Percentiles rank a stretch among this genome's conserved stretches.
phyloP scores from a whole-genome alignment of 2,329 filamentous ascomycete genomes.

The Didymella keratinophila region DNA sequence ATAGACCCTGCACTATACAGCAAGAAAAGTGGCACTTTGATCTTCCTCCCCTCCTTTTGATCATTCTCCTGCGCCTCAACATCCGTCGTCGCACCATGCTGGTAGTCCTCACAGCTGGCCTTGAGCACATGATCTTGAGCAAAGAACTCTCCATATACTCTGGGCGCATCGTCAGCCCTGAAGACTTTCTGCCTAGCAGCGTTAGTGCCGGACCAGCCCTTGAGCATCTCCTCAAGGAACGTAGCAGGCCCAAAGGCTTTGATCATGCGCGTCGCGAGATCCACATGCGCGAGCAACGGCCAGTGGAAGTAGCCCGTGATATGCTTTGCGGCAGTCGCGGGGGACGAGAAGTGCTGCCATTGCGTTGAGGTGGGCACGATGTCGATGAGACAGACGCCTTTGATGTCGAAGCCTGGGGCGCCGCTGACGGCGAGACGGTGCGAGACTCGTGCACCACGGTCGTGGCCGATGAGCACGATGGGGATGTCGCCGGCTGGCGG shows the following conservation, averaged over 20 bases:
- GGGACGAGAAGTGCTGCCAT: conserved; percentile 56
- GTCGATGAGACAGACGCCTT: conserved; percentile 41
- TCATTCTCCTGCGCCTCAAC: conserved; percentile 60
- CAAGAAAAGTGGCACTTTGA: conserved; percentile 58
- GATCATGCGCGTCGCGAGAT: conserved; percentile 61
- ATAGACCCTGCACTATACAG: conserved; percentile 61
- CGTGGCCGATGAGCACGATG: conserved; percentile 60
- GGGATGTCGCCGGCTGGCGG: conserved; percentile 23
- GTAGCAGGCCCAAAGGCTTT: conserved; percentile 54
- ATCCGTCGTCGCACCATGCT: conserved; percentile 62
- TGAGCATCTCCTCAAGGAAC: conserved; percentile 46
- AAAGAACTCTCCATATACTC: conserved; percentile 55
- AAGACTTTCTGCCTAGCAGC: conserved; percentile 19
- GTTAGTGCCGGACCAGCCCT: conserved; percentile 49
- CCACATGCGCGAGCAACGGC: conserved; percentile 65
- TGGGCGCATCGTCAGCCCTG: conserved; percentile 43
- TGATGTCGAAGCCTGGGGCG: conserved; percentile 51
- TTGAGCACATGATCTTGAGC: conserved; percentile 55
- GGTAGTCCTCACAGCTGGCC: conserved; percentile 65
- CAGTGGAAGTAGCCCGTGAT: conserved; percentile 64
- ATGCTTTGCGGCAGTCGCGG: conserved; percentile 52
- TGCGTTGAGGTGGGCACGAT: conserved; percentile 62
- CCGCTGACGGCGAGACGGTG: conserved; percentile 63
- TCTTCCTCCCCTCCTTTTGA: conserved; percentile 52
- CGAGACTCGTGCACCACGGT: conserved; percentile 64